Conservation (phyloP, 768 basidiomycete species). For the Dentipellis fragilis region DNA sequence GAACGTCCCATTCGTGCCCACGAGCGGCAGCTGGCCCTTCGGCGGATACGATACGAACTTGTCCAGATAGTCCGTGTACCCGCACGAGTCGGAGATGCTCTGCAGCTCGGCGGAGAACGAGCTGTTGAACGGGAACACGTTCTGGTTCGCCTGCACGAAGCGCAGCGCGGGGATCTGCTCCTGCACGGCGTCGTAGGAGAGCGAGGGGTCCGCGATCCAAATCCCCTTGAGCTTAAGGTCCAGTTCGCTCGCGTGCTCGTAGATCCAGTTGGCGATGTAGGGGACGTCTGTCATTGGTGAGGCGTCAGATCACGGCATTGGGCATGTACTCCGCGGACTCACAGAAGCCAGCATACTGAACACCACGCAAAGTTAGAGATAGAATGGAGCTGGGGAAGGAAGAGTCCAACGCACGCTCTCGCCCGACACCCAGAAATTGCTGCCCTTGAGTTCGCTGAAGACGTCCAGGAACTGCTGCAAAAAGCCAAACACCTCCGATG, state of each 20-base stretch:
- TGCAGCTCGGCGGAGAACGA: slow-evolving; percentile 39
- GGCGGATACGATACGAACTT: slow-evolving; percentile 27
- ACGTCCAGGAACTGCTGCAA: slow-evolving; percentile 64
- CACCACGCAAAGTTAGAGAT: not conserved
- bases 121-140: slow-evolving; percentile 50
- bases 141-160: slow-evolving; percentile 48
- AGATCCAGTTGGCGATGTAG: slow-evolving; percentile 48
- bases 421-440: slow-evolving; percentile 59
- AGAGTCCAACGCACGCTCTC: slow-evolving; percentile 47
- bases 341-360: slow-evolving; percentile 25
- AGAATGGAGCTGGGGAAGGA: not conserved
- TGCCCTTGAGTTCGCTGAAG: slow-evolving; percentile 59
- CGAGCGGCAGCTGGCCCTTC: slow-evolving; percentile 21
- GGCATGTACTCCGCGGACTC: slow-evolving; percentile 3
- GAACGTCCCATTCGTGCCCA: slow-evolving; percentile 16
- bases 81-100: slow-evolving; percentile 23
- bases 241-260: slow-evolving; percentile 38
- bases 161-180: slow-evolving; percentile 60
- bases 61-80: slow-evolving; percentile 25
- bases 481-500: slow-evolving; percentile 41
- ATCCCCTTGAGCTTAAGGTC: slow-evolving; percentile 54
- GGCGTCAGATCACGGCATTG: slow-evolving; percentile 16
- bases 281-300: slow-evolving; percentile 8
- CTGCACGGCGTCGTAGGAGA: slow-evolving; percentile 59
- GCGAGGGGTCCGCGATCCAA: slow-evolving; percentile 50